phyloP scores from a whole-genome alignment of 1,139 yeast species.

The Martiniozyma asiatica region DNA sequence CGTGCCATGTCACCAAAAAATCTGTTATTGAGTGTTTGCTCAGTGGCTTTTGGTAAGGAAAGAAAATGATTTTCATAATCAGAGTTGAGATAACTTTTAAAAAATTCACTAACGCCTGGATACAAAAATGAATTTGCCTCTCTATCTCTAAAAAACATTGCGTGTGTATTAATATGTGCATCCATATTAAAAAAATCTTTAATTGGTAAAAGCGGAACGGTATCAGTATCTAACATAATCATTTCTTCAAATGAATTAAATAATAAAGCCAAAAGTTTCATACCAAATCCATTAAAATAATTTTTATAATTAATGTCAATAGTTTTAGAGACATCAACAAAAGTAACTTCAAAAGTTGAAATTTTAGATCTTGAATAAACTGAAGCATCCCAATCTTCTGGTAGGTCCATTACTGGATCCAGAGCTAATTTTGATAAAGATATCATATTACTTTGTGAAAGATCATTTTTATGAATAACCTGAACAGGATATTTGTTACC shows the following conservation, averaged over 20 bases:
- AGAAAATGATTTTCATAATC: slow-evolving; percentile 18
- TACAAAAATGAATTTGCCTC: slow-evolving; percentile 22
- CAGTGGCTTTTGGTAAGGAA: slow-evolving; percentile 11
- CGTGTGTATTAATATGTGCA: slow-evolving; percentile 23
- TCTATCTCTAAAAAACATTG: slow-evolving; percentile 32
- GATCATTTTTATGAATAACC: slow-evolving; percentile 35
- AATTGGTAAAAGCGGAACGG: slow-evolving; percentile 34
- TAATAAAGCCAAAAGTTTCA: slow-evolving; percentile 35
- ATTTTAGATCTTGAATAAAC: slow-evolving; percentile 4
- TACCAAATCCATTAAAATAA: slow-evolving; percentile 31
- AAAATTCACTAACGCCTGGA: slow-evolving; percentile 37
- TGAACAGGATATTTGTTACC: slow-evolving; percentile 42
- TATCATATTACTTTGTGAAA: slow-evolving; percentile 20
- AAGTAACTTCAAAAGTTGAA: slow-evolving; percentile 30
- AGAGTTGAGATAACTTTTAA: slow-evolving; percentile 32
- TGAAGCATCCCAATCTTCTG: slow-evolving; percentile 12
- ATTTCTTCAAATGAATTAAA: slow-evolving; percentile 40
- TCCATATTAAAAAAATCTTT: slow-evolving; percentile 24
- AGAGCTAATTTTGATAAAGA: slow-evolving; percentile 26
- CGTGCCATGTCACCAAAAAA: slow-evolving; percentile 34
- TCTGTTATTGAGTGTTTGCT: slow-evolving; percentile 17
- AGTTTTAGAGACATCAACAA: slow-evolving; percentile 32
- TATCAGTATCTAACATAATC: slow-evolving; percentile 42
- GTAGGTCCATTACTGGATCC: slow-evolving; percentile 21
- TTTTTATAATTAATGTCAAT: slow-evolving; percentile 22